These are phyloP conservation scores for Exophiala alcalophila DNA, from an alignment of 2,329 filamentous ascomycete species.

Conservation along the genomic window DNA sequence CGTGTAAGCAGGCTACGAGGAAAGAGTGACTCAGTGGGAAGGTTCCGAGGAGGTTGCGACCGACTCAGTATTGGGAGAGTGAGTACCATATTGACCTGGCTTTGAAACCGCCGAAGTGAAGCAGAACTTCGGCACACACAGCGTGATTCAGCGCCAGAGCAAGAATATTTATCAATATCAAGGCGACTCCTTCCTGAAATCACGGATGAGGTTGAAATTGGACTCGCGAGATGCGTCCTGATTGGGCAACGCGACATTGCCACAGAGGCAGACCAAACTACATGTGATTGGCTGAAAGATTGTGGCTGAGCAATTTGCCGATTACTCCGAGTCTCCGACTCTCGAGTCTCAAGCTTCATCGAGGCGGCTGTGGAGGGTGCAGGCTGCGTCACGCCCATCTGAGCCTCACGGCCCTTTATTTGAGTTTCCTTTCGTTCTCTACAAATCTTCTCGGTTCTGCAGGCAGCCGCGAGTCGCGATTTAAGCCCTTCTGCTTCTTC, in stretches of 20 bases:
- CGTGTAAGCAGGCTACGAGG: no score
- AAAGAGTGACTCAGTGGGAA: no score
- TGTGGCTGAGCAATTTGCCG: conserved; percentile 1
- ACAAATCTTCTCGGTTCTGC: conserved; percentile 17
- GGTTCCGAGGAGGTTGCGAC: no score
- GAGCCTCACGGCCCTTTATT: conserved; percentile 25
- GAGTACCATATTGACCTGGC: no score
- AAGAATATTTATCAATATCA: no score
- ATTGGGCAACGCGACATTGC: conserved; percentile 2
- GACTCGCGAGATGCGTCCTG: conserved; percentile 3
- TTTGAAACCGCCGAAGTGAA: no score
- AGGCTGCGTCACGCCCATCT: conserved; percentile 15
- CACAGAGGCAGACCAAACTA: not conserved
- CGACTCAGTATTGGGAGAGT: no score
- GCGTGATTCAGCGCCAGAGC: no score
- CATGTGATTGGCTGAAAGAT: not conserved
- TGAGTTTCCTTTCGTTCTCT: conserved; percentile 18
- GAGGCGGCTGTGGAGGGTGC: no score
- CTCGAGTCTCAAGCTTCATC: no score
- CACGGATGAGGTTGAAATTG: conserved; percentile 1
- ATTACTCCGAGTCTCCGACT: conserved; percentile 5
- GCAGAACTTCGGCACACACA: no score
- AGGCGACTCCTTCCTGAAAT: no score
- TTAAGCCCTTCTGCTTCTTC: conserved; percentile 6
- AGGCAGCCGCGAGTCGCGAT: conserved; percentile 7